Evolutionary conservation across 176 grass and related monocot genomes (phyloP), one percentile per base, ranked within the genome.

Genomic region (Triticum dicoccoides): DNA sequence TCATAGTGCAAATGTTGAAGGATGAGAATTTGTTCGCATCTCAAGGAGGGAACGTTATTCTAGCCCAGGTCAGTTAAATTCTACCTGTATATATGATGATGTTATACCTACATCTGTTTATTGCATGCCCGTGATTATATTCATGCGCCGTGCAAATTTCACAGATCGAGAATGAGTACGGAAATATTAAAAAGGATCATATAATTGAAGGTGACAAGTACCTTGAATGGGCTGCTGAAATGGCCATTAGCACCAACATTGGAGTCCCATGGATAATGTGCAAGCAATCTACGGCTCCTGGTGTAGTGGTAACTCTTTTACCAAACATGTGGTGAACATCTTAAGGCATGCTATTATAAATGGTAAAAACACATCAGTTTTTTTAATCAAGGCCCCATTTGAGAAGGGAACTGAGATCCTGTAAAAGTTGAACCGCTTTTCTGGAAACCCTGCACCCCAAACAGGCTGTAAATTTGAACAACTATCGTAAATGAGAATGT

Each of bases 251-350:
- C 39, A 84, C 90, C 44, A 68, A 78, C 15, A 82, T 75, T 11
- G 96, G 96, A 84, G 82, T 98, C 61, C 96, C 96, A 13, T 95
- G 91, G 96, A 47, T 96, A 17, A 98, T 98, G 96, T 98, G 96
- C 88, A 98, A 98, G 86, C 90, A 98, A 79, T 85, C 88, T 27
- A 35, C 87, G 11, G 96, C 96, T 76, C 93, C 93, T 25, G 93
- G 92, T 84, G 77, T 84, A 82, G 96, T 98, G 93, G 96, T 98
- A 92, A 74, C 45, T 83, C 65, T 92, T 51, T 84, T 69, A 69
- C 82, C 62, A 77, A 35, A 82, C 18, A 76, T 76, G 18, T 80
- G 21, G 38, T 89, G 83, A 76, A 86, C 54, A 69, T 64, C 34
- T 89, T 4, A 68, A 44, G 61, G 85, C 15, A 76, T 68, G 56